These are phyloP conservation scores for Chlorella sp. DNA, from an alignment of 139 green algal genomes.

Conservation along the genomic window DNA sequence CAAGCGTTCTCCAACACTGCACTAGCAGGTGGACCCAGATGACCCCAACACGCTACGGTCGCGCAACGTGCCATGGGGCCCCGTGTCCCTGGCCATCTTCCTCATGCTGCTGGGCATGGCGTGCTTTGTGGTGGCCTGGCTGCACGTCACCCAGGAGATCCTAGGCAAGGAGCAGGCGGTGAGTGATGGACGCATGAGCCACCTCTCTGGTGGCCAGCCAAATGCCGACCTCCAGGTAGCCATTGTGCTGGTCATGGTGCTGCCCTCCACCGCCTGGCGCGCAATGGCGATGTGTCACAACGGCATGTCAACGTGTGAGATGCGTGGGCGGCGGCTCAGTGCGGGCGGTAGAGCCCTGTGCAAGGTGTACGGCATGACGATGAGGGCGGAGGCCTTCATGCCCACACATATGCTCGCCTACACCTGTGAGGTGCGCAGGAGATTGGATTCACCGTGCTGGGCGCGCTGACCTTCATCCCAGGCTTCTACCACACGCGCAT, in stretches of 20 bases:
- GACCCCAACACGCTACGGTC: not conserved
- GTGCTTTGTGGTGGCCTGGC: conserved; percentile 38
- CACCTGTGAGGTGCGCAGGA: conserved; percentile 35
- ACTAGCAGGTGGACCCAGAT: not conserved
- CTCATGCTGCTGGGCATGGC: conserved; percentile 30
- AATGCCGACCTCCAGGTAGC: too few species aligned
- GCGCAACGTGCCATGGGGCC: conserved; percentile 13
- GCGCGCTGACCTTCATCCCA: conserved; percentile 33
- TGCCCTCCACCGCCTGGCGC: too few species aligned
- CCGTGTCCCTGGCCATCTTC: conserved; percentile 34
- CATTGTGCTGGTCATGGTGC: too few species aligned
- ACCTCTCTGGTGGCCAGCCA: too few species aligned
- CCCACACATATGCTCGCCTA: not conserved
- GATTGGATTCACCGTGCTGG: conserved; percentile 40
- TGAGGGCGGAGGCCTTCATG: not conserved
- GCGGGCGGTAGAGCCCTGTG: too few species aligned
- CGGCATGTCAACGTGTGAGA: too few species aligned
- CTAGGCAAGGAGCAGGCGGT: conserved; percentile 49
- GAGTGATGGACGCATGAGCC: conserved; percentile 1
- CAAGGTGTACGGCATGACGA: too few species aligned
- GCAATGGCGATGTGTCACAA: too few species aligned
- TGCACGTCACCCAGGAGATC: conserved; percentile 42
- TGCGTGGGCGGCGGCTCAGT: too few species aligned
- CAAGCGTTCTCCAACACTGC: too few species aligned
- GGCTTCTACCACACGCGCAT: conserved; percentile 40